Percentiles rank a stretch among this genome's conserved stretches.
phyloP scores from a whole-genome alignment of 2,329 filamentous ascomycete species.

The Ophiostoma angusticollis region DNA sequence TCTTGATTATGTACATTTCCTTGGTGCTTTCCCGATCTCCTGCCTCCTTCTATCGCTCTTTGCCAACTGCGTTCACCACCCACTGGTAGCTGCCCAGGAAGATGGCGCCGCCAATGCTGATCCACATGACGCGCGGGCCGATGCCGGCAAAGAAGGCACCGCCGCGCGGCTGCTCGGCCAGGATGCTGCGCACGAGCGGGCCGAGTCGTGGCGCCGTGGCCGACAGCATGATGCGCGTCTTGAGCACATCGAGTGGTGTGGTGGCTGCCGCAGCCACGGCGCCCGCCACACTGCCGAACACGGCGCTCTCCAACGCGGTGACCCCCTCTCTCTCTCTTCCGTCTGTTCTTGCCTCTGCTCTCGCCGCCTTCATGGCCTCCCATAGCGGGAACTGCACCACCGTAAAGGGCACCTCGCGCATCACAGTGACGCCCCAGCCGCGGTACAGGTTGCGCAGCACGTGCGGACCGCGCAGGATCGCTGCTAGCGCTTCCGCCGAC shows the following conservation, averaged over 20 bases:
- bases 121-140: conserved; percentile 83
- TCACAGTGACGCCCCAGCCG: conserved; percentile 83
- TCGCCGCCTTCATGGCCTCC: conserved; percentile 76
- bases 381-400: conserved; percentile 95
- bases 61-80: conserved; percentile 58
- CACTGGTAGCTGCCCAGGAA: conserved; percentile 92
- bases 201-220: conserved; percentile 49
- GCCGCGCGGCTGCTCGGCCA: conserved; percentile 49
- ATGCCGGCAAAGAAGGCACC: conserved; percentile 62
- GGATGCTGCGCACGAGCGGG: conserved; percentile 50
- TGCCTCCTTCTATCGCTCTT: conserved; percentile 24
- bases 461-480: conserved; percentile 49
- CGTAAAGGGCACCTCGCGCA: conserved; percentile 94
- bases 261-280: conserved; percentile 78
- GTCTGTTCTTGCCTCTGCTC: conserved; percentile 14
- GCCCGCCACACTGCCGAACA: conserved; percentile 75
- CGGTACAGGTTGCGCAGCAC: conserved; percentile 81
- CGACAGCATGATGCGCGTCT: conserved; percentile 91
- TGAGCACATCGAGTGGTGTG: conserved; percentile 89
- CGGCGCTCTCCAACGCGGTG: conserved; percentile 62
- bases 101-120: conserved; percentile 84
- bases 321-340: no score
- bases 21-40: neutral
- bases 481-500: conserved; percentile 51
- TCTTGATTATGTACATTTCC: neutral